phyloP scores from a whole-genome alignment of 2,329 filamentous ascomycete genomes.

The Nemania abortiva region DNA sequence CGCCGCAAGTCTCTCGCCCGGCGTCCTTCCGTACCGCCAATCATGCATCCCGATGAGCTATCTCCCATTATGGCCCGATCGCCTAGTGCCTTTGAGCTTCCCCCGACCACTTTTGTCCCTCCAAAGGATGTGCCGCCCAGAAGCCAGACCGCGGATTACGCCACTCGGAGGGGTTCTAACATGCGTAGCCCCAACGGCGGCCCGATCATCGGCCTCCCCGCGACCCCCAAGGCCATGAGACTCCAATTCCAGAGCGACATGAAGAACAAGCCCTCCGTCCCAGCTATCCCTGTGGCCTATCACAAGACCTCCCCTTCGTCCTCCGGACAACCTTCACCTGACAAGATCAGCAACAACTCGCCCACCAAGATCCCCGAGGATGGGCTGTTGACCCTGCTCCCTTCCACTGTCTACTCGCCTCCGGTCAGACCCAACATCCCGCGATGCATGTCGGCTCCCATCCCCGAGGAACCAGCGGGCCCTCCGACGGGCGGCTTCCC shows the following conservation, averaged over 20 bases:
- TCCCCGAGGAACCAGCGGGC: slow-evolving; percentile 60
- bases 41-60: slow-evolving; percentile 77
- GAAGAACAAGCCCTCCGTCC: slow-evolving; percentile 65
- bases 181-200: slow-evolving; percentile 60
- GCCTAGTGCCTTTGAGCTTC: slow-evolving; percentile 57
- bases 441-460: slow-evolving; percentile 73
- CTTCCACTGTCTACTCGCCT: slow-evolving; percentile 71
- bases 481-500: slow-evolving; percentile 51
- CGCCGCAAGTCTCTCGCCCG: slow-evolving; percentile 85
- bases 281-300: slow-evolving; percentile 64
- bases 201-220: slow-evolving; percentile 81
- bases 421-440: slow-evolving; percentile 63
- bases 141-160: slow-evolving; percentile 74
- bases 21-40: slow-evolving; percentile 81
- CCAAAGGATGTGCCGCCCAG: slow-evolving; percentile 64
- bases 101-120: slow-evolving; percentile 57
- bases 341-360: slow-evolving; percentile 48
- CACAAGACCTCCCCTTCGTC: slow-evolving; percentile 59
- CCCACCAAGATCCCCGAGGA: slow-evolving; percentile 49
- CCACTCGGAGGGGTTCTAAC: slow-evolving; percentile 61
- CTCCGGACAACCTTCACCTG: slow-evolving; percentile 54
- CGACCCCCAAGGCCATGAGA: slow-evolving; percentile 91
- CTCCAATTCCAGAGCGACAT: slow-evolving; percentile 75
- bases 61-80: slow-evolving; percentile 53
- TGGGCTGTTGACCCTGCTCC: slow-evolving; percentile 61